Evolutionary conservation across 352 stramenopile species (phyloP).

Genomic region (Blastocystis sp.): DNA sequence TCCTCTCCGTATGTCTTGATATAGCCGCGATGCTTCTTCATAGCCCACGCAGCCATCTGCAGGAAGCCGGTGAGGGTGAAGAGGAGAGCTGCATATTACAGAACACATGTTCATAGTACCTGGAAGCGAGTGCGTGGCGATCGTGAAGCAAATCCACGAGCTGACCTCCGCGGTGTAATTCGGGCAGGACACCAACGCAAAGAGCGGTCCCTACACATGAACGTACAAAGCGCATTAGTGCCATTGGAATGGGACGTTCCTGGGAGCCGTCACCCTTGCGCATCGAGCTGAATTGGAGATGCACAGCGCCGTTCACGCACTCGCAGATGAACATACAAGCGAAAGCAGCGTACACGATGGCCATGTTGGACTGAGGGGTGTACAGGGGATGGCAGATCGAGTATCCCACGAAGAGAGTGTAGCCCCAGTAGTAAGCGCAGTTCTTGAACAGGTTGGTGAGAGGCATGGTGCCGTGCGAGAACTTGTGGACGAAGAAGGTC

Average conservation of each 20-base stretch:
- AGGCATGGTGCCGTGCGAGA: slow-evolving; percentile 82
- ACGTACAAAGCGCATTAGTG: neutral
- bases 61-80: slow-evolving; percentile 82
- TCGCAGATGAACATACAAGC: slow-evolving; percentile 75
- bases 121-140: slow-evolving; percentile 80
- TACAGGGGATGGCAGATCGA: slow-evolving; percentile 80
- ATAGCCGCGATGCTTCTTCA: slow-evolving; percentile 84
- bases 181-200: slow-evolving; percentile 82
- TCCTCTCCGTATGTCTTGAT: slow-evolving; percentile 81
- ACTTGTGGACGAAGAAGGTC: slow-evolving; percentile 84
- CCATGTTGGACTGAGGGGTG: slow-evolving; percentile 50
- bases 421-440: slow-evolving; percentile 83
- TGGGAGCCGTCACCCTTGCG: slow-evolving; percentile 79
- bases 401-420: slow-evolving; percentile 81
- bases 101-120: slow-evolving; percentile 70
- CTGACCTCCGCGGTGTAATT: slow-evolving; percentile 87
- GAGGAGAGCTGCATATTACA: slow-evolving; percentile 74
- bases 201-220: slow-evolving; percentile 73
- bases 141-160: slow-evolving; percentile 82
- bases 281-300: slow-evolving; percentile 81
- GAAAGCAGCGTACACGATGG: slow-evolving; percentile 16
- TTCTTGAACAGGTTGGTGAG: slow-evolving; percentile 85
- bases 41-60: slow-evolving; percentile 84
- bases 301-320: slow-evolving; percentile 80
- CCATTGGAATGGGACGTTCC: slow-evolving; percentile 73